Evolutionary conservation across 495 filamentous ascomycete species (phyloP).

Genomic region (Podospora comata): DNA sequence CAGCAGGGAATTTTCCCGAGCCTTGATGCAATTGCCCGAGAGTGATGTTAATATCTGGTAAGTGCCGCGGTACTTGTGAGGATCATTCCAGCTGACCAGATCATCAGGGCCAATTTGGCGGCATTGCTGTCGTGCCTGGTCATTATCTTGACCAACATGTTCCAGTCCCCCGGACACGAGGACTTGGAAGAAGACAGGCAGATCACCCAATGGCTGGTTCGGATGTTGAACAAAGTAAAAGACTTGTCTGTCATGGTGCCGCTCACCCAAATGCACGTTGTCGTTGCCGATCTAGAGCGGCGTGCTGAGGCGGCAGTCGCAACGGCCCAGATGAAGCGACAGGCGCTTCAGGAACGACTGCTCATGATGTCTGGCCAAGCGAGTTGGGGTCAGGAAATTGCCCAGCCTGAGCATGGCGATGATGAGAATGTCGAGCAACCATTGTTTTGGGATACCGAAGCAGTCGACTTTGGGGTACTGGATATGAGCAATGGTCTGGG

Average conservation of each 20-base stretch:
- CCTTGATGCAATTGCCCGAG: slow-evolving; percentile 19
- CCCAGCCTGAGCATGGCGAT: background rate
- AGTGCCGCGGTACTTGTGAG: slow-evolving; percentile 4
- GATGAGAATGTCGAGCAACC: background rate
- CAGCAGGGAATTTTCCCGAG: slow-evolving; percentile 26
- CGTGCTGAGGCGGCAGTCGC: slow-evolving; percentile 21
- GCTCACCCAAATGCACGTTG: slow-evolving; percentile 21
- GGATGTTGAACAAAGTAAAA: slow-evolving; percentile 25
- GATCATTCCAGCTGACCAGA: background rate
- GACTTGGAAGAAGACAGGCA: slow-evolving; percentile 21
- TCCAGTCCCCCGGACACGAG: slow-evolving; percentile 26
- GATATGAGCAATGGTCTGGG: background rate
- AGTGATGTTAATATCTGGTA: slow-evolving; percentile 31
- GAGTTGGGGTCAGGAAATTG: background rate
- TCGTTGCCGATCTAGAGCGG: slow-evolving; percentile 22
- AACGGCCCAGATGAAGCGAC: slow-evolving; percentile 6
- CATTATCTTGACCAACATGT: slow-evolving; percentile 31
- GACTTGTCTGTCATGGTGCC: slow-evolving; percentile 20
- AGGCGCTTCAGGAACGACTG: background rate
- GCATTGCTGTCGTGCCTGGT: slow-evolving; percentile 31
- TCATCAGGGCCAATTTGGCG: slow-evolving; percentile 28
- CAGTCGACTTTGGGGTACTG: background rate
- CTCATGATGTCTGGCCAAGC: background rate
- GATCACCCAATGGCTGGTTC: slow-evolving; percentile 20
- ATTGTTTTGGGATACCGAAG: background rate